These are phyloP conservation scores for Alopecurus myosuroides DNA, from an alignment of 176 grass and related monocot genomes.

Conservation along the genomic window DNA sequence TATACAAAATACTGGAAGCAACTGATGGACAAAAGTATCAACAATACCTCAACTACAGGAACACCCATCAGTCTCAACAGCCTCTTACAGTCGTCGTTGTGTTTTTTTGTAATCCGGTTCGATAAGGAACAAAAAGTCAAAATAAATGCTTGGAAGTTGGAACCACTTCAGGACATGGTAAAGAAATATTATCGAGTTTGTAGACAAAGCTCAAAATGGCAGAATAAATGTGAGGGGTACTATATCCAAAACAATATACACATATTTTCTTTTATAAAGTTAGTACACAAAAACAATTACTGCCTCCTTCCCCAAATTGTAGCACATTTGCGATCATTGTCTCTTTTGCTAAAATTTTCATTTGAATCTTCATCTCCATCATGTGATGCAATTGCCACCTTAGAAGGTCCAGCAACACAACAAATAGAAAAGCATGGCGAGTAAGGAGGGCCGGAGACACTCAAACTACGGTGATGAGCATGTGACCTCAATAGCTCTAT, in stretches of 20 bases:
- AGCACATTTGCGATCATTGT: conserved; percentile 57
- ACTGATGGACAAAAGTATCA: not conserved
- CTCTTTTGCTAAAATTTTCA: conserved; percentile 92
- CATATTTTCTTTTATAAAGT: not conserved
- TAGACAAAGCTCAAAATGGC: not conserved
- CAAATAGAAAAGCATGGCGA: not conserved
- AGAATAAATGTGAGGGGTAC: not conserved
- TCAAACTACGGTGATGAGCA: not conserved
- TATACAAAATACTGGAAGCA: not conserved
- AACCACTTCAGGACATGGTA: not conserved
- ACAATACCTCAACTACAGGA: conserved; percentile 72
- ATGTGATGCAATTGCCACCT: conserved; percentile 40
- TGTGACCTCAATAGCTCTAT: conserved; percentile 63
- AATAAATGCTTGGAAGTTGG: not conserved
- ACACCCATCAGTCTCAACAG: conserved; percentile 86
- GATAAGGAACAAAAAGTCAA: not conserved
- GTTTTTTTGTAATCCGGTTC: conserved; percentile 61
- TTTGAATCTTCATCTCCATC: conserved; percentile 60
- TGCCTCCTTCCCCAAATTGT: conserved; percentile 6
- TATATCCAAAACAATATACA: conserved; percentile 12
- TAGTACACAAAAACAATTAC: not conserved
- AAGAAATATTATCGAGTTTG: not conserved
- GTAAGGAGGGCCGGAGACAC: not conserved
- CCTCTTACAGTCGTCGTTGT: conserved; percentile 85
- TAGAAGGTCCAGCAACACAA: conserved; percentile 18